Conservation (phyloP, 2,329 filamentous ascomycete genomes). For the Sclerotinia spermophila region DNA sequence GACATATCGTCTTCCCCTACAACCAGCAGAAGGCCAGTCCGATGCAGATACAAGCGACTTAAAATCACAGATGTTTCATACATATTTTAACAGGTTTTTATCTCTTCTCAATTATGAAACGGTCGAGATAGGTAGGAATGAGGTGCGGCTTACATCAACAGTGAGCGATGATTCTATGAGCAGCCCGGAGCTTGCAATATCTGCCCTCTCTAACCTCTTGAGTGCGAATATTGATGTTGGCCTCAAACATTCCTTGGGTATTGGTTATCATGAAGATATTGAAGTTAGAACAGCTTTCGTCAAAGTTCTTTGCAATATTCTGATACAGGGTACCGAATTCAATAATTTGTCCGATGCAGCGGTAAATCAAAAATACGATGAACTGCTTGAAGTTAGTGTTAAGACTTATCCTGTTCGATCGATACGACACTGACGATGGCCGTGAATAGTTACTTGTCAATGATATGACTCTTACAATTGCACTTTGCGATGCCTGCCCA, state of each 20-base stretch:
- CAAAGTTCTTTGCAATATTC: conserved; percentile 66
- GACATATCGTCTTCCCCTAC: conserved; percentile 62
- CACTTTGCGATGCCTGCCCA: conserved; percentile 63
- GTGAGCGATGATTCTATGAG: conserved; percentile 52
- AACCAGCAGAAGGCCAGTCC: conserved; percentile 61
- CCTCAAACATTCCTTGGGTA: conserved; percentile 64
- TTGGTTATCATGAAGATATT: conserved; percentile 67
- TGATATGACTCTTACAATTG: conserved; percentile 59
- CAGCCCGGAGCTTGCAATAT: conserved; percentile 61
- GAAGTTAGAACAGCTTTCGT: conserved; percentile 68
- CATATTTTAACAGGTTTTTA: conserved; percentile 67
- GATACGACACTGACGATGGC: conserved; percentile 18
- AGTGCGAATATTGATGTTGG: conserved; percentile 71
- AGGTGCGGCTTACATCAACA: conserved; percentile 40
- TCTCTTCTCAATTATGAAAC: conserved; percentile 60
- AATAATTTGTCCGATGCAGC: conserved; percentile 64
- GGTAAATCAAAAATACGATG: conserved; percentile 65
- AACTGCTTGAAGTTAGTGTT: conserved; percentile 53
- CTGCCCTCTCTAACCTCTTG: conserved; percentile 63
- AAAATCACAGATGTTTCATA: conserved; percentile 68
- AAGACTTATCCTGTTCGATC: conserved; percentile 16
- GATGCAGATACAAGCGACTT: conserved; percentile 65
- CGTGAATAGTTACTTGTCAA: conserved; percentile 52
- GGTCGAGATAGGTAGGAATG: conserved; percentile 43
- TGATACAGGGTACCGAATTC: conserved; percentile 69